phyloP scores from a whole-genome alignment of 148 eudicot genomes.

The Persicaria tinctoria region DNA sequence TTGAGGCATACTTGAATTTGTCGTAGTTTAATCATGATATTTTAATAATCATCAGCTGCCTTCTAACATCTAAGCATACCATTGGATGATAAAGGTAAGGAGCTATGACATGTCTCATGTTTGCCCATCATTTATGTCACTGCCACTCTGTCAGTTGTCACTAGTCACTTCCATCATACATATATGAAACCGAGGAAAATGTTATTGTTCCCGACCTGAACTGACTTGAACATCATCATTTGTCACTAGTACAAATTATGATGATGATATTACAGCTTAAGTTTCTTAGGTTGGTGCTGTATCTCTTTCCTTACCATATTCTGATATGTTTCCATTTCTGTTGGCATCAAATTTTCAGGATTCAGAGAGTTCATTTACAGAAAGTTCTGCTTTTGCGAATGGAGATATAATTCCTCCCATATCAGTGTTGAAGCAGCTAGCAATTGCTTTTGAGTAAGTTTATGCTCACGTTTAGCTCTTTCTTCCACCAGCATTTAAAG shows the following conservation, averaged over 20 bases:
- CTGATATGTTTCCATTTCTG: background rate
- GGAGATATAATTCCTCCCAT: conserved; percentile 56
- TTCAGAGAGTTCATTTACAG: background rate
- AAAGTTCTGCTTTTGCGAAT: conserved; percentile 4
- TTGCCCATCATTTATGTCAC: background rate
- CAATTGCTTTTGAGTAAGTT: conserved; percentile 77
- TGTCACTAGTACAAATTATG: background rate
- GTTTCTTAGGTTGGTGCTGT: background rate
- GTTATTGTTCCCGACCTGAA: background rate
- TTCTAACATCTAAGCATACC: background rate
- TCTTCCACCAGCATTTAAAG: background rate
- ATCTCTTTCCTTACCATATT: background rate
- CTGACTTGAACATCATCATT: background rate
- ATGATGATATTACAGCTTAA: background rate
- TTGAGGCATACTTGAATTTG: background rate
- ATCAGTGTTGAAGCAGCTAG: conserved; percentile 59
- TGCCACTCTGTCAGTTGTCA: background rate
- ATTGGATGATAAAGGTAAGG: background rate
- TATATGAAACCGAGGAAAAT: background rate
- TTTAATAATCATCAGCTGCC: background rate
- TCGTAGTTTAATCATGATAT: background rate
- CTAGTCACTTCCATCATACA: background rate
- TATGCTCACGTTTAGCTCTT: background rate
- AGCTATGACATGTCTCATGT: background rate
- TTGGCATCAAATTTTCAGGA: conserved; percentile 11